phyloP scores from a whole-genome alignment of 768 basidiomycete genomes.

The Austroboletus festivus region DNA sequence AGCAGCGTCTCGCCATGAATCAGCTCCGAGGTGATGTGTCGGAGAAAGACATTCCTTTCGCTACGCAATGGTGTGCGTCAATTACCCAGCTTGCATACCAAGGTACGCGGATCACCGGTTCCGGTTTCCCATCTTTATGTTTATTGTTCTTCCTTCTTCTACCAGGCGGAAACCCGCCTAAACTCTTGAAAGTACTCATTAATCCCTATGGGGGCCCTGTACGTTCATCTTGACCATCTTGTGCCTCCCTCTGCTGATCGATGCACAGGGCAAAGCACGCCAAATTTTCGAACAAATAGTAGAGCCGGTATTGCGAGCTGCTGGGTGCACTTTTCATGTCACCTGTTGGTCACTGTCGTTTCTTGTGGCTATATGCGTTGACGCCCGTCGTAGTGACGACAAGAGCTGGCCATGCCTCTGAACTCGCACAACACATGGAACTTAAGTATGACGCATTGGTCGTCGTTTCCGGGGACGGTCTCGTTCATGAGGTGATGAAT shows the following conservation, averaged over 20 bases:
- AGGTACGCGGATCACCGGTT: constrained; percentile 33
- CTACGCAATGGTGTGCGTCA: constrained; percentile 50
- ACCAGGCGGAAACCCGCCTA: constrained; percentile 50
- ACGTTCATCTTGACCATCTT: constrained; percentile 23
- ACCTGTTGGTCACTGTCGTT: constrained; percentile 46
- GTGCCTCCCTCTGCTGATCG: not conserved
- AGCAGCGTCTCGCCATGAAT: constrained; percentile 35
- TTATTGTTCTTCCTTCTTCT: not conserved
- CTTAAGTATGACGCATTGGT: constrained; percentile 71
- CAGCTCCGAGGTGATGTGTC: constrained; percentile 42
- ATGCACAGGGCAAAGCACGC: constrained; percentile 56
- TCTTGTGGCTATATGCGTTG: not conserved
- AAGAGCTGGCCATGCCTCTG: constrained; percentile 58
- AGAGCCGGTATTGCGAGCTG: constrained; percentile 69
- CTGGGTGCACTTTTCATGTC: constrained; percentile 60
- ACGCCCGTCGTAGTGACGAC: constrained; percentile 51
- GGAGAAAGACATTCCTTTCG: constrained; percentile 32
- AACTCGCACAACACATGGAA: constrained; percentile 54
- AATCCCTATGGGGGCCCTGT: constrained; percentile 83
- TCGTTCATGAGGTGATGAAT: constrained; percentile 81
- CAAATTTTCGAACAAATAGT: constrained; percentile 54
- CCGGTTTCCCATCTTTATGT: not conserved
- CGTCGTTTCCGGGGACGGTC: constrained; percentile 79
- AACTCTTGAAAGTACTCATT: constrained; percentile 64
- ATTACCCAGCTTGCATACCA: constrained; percentile 61